These are phyloP conservation scores for Skeletonema menzelii DNA, from an alignment of 108 stramenopile genomes.

Conservation along the genomic window DNA sequence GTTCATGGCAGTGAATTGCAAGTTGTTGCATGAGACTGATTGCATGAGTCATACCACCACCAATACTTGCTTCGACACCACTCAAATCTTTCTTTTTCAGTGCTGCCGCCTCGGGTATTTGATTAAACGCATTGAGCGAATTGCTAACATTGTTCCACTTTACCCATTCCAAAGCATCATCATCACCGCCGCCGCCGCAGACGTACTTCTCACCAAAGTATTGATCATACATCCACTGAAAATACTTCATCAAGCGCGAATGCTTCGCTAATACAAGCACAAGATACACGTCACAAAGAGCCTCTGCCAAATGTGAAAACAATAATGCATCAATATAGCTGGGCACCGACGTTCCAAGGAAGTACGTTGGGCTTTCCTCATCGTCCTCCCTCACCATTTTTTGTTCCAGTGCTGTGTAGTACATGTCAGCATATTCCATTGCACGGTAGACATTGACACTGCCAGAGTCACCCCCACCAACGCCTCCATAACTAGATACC, in stretches of 20 bases:
- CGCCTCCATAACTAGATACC: conserved; percentile 20
- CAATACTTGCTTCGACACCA: neutral
- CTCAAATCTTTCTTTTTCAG: neutral
- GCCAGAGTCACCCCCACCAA: conserved; percentile 24
- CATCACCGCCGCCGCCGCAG: neutral
- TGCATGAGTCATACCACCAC: conserved; percentile 43
- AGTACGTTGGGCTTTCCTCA: conserved; percentile 9
- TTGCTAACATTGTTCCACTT: conserved; percentile 50
- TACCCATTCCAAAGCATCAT: conserved; percentile 55
- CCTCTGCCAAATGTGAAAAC: conserved; percentile 76
- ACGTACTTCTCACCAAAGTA: conserved; percentile 51
- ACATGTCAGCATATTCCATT: conserved; percentile 49
- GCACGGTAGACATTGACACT: conserved; percentile 46
- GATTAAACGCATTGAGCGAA: conserved; percentile 53
- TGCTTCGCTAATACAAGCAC: conserved; percentile 62
- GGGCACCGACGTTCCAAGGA: conserved; percentile 55
- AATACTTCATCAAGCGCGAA: conserved; percentile 54
- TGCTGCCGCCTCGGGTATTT: conserved; percentile 35
- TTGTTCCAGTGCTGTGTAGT: conserved; percentile 52
- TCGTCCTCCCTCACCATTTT: conserved; percentile 18
- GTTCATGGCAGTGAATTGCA: conserved; percentile 59
- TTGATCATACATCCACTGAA: conserved; percentile 52
- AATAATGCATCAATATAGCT: conserved; percentile 58
- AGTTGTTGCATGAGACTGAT: conserved; percentile 70
- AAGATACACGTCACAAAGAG: conserved; percentile 69